Evolutionary conservation across 2,329 filamentous ascomycete species (phyloP).

Genomic region (Pestalotiopsis sp.): DNA sequence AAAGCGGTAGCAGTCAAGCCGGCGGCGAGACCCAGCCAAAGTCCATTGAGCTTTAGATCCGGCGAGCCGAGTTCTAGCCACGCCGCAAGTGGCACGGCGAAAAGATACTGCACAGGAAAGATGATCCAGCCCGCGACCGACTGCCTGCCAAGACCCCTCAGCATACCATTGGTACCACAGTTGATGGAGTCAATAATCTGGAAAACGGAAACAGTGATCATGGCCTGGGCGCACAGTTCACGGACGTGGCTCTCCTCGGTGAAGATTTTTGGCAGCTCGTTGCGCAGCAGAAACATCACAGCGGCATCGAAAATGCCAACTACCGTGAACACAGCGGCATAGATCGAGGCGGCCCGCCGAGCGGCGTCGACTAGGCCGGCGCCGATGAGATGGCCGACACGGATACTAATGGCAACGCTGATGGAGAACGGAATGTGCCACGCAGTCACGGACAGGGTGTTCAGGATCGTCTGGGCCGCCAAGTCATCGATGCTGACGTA

Average conservation of each 20-base stretch:
- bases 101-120: constrained; percentile 37
- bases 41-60: constrained; percentile 31
- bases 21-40: constrained; percentile 36
- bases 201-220: constrained; percentile 34
- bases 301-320: constrained; percentile 36
- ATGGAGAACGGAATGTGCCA: constrained; percentile 47
- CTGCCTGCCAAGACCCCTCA: constrained; percentile 41
- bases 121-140: constrained; percentile 38
- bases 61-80: constrained; percentile 38
- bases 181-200: constrained; percentile 37
- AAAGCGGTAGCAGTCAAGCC: constrained; percentile 33
- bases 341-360: constrained; percentile 31
- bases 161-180: constrained; percentile 37
- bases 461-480: constrained; percentile 43
- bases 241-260: constrained; percentile 32
- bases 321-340: constrained; percentile 32
- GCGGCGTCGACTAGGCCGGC: constrained; percentile 33
- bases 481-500: constrained; percentile 44
- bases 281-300: constrained; percentile 30
- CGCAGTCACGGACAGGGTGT: constrained; percentile 39
- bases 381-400: constrained; percentile 44
- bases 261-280: constrained; percentile 31
- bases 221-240: constrained; percentile 29
- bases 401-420: constrained; percentile 42
- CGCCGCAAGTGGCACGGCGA: constrained; percentile 37